A percentile compares a stretch with the other conserved stretches of the same genome.
phyloP scores from a whole-genome alignment of 768 basidiomycete genomes.

The Amanita molliuscula region DNA sequence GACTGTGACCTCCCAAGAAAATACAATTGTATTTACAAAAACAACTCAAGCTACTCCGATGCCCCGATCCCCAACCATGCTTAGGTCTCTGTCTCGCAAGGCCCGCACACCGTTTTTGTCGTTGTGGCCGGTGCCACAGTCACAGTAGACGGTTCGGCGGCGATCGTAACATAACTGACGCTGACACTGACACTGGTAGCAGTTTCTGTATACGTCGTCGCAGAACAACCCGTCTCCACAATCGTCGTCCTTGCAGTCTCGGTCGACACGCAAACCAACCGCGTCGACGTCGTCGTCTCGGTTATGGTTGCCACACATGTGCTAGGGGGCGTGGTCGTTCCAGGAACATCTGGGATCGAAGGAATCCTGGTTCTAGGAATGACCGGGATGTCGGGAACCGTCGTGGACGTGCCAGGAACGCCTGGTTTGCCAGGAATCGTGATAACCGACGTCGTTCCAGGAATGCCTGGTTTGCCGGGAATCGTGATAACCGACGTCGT shows the following conservation, averaged over 20 bases:
- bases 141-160: not conserved
- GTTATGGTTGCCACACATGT: not conserved
- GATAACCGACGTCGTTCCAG: no score
- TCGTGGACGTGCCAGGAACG: no score
- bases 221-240: not conserved
- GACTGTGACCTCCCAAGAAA: no score
- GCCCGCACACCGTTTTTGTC: not conserved
- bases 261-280: not conserved
- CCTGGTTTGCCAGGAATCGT: no score
- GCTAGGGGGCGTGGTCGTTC: no score
- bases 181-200: not conserved
- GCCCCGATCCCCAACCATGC: not conserved
- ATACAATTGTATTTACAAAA: no score
- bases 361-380: no score
- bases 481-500: no score
- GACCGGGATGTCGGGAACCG: no score
- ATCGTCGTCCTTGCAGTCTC: not conserved
- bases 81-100: slow-evolving; percentile 1
- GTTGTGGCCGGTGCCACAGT: not conserved
- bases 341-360: no score
- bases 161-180: not conserved
- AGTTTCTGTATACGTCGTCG: not conserved
- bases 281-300: not conserved
- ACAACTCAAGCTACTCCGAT: no score
- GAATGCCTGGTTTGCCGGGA: no score